Base-by-base conservation (phyloP, 2,329 filamentous ascomycete genomes). In the Talaromyces sp. region DNA sequence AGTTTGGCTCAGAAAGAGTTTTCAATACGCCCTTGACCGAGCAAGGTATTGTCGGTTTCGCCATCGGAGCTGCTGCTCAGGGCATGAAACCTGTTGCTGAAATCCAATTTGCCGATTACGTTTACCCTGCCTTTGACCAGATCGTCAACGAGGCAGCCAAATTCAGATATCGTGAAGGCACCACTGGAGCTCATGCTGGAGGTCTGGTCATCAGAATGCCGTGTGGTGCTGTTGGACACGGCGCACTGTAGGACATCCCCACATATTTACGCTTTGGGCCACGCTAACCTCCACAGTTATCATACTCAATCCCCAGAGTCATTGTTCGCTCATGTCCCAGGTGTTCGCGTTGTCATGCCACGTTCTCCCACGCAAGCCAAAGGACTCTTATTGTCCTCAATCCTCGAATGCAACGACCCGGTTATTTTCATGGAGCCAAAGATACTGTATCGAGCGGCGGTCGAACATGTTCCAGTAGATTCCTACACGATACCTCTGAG, bases 21-120 rank as follows among this genome's bases (percentile, higher is more conserved):
- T 99, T 99, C 82, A 98, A 99, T 76, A 98, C 93, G 19, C 95
- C 95, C 0, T 77, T 99, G 66, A 91, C 89, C 35, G 95, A 99
- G 73, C 95, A 98, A 76, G 95, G 93, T 1, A 93, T 99, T 66
- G 84, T 96, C 62, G 95, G 95, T 0, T 98, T 98, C 71, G 95
- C 89, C 11, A 92, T 98, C 66, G 95, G 95, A 2, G 86, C 88
- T 38, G 93, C 93, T 0, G 90, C 91, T 7, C 89, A 96, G 78
- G 93, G 93, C 26, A 92, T 96, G 89, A 89, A 89, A 60, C 91
- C 95, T 0, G 85, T 98, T 26, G 93, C 93, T 0, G 95, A 99
- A 79, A 92, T 97, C 59, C 93, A 97, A 73, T 97, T 97, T 71
- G 93, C 93, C 62, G 93, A 97, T 73, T 97, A 97, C 73, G 87